Percentiles rank a stretch among this genome's conserved stretches.
Conservation (phyloP, 768 basidiomycete genomes). For the Boletus pseudopeckii region DNA sequence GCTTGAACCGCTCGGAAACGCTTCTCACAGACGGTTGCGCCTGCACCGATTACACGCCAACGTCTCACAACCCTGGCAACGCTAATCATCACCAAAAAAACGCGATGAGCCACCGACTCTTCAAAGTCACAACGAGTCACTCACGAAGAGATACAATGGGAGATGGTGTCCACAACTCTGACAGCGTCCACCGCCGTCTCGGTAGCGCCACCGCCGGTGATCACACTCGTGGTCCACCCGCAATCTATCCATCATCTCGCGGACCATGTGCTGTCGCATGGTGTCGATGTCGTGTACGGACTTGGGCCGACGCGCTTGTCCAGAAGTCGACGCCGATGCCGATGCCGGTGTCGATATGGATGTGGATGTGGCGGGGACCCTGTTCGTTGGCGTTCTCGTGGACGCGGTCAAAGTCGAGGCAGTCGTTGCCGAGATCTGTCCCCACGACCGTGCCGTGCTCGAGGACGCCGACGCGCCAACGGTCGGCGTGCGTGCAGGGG, state of each 20-base stretch:
- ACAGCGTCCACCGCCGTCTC: constrained; percentile 43
- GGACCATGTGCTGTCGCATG: constrained; percentile 24
- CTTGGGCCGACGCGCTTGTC: neutral
- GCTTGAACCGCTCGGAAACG: neutral
- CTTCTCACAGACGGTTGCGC: constrained; percentile 32
- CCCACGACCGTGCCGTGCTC: neutral
- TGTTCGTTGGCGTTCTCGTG: neutral
- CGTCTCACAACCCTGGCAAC: constrained; percentile 33
- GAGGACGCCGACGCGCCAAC: neutral
- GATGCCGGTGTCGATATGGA: neutral
- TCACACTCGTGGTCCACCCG: constrained; percentile 54
- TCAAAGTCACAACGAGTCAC: constrained; percentile 12
- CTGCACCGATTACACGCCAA: constrained; percentile 37
- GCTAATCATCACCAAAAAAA: constrained; percentile 14
- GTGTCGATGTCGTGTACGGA: neutral
- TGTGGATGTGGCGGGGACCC: neutral
- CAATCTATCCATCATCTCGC: constrained; percentile 36
- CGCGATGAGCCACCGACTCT: neutral
- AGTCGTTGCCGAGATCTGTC: neutral
- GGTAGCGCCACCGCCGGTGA: constrained; percentile 43
- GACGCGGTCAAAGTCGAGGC: neutral
- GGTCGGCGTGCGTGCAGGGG: constrained; percentile 1
- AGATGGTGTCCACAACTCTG: constrained; percentile 43
- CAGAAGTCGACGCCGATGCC: neutral
- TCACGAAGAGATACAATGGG: constrained; percentile 47